Evolutionary conservation across 371 early-diverging fungal species (phyloP), one percentile per base, ranked within the genome.

Genomic region (Enterocytospora artemiae): DNA sequence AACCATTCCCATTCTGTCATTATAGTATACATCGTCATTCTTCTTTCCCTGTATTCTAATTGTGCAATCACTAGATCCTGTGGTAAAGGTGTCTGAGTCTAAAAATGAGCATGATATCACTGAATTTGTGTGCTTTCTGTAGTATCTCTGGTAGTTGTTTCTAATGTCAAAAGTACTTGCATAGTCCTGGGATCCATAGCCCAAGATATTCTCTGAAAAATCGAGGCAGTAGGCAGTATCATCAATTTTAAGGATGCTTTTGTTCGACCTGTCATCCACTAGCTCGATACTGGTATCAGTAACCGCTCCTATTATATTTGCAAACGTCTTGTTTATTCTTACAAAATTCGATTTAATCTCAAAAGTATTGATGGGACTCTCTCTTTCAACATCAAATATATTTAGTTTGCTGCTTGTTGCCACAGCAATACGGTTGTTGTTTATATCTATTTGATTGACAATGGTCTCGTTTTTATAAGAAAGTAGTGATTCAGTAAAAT

Each of bases 141-240:
- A 81, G 1, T 89, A 84, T 65, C 86, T 88, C 49, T 81, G 75
- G 1, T 93, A 87, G 32, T 81, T 80, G 44, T 87, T 87, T 44
- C 95, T 84, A 89, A 96, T 91, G 78, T 95, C 96, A 71, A 90
- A 90, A 0, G 84, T 83, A n/a, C n/a, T n/a, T n/a, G n/a, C n/a
- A n/a, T n/a, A n/a, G n/a, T n/a, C n/a, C n/a, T n/a, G n/a, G n/a
- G n/a, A n/a, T n/a, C n/a, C n/a, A 78, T 96, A 93, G 46, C 84
- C 82, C 71, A 90, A 92, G 72, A 89, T 89, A 82, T 94, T 93
- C 82, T 95, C 96, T 80, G 89, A 93, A 28, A 76, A 71, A 31
- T 55, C 49, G 18, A 76, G 43, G 30, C 50, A 65, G 59, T 75
- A 71, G 0, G 73, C 63, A 18, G 66, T 53, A 39, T 34, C 0